Evolutionary conservation across 2,329 filamentous ascomycete species (phyloP), one percentile per base, ranked within the genome.

Genomic region (Didymosphaeria variabile): DNA sequence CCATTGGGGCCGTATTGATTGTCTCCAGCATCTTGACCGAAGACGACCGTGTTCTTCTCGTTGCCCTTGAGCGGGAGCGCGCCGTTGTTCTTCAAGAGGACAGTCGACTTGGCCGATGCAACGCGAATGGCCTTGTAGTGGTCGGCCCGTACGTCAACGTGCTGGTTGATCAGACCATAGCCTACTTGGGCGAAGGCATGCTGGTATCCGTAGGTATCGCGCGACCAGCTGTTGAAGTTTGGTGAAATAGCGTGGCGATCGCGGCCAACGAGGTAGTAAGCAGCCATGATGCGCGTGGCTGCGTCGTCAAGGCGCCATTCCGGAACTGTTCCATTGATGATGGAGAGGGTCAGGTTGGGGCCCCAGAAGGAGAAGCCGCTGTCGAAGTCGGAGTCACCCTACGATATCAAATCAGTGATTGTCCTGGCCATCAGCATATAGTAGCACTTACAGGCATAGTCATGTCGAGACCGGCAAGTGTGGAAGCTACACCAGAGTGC

Each of bases 291-390:
- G 69, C 95, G 89, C 78, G 93, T 90, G 5, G 88, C 92, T 90
- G 97, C 97, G 74, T 98, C 95, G 69, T 97, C 94, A 10, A 98
- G 77, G 54, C 94, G 88, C 86, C 91, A 97, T 68, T 91, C 88
- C 0, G 94, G 92, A 34, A 98, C 82, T 0, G 93, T 97, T 38
- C 94, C 94, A 73, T 98, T 97, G 68, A 97, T 79, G 6, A 97
- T 89, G 1, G 92, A 92, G 51, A 97, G 82, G 1, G 94, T 97
- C 68, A 98, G 79, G 79, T 98, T 98, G 31, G 89, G 82, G 10
- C 94, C 94, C 91, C 91, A 97, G 83, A 84, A 96, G 19, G 89
- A 90, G 54, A 80, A 78, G 7, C 91, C 91, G 4, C 86, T 87
- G 77, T 91, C 87, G 80, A 97, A 97, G 21, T 80, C 66, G 1